Evolutionary conservation across 1,139 yeast species (phyloP), one percentile per base, ranked within the genome.

Genomic region (Hanseniaspora uvarum): DNA sequence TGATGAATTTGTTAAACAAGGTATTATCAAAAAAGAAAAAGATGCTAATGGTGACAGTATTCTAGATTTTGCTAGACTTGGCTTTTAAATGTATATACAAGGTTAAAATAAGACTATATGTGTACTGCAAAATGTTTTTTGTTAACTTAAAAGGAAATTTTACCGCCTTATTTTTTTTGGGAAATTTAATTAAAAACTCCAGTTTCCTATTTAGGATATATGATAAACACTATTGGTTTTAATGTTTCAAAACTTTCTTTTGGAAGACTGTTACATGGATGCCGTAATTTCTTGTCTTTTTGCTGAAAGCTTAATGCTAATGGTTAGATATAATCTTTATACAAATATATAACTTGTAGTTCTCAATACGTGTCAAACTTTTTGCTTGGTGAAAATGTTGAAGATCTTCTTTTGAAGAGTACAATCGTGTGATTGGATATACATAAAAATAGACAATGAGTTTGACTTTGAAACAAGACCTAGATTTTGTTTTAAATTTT

Each of bases 1-100:
- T 65, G 83, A 79, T 45, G 77, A 78, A 55, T 74, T 87, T 60
- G 69, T 78, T 46, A 79, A 78, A 21, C 81, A 81, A 59, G 94
- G 92, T 0, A 71, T 89, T 53, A 72, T 67, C 53, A 70, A 74
- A 58, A 65, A 70, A 23, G 72, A 68, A 18, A 44, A 34, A n/a
- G 46, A 44, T 33, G 38, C 46, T 10, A 68, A 71, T 46, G 81
- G 81, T 23, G 71, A 75, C 59, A 76, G 73, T 60, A 68, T 68
- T 56, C 59, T 70, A 41, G 60, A 63, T 43, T 59, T 60, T 54
- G 64, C 63, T 52, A 37, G 43, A 19, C 40, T 53, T 21, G 52
- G 52, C 23, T 44, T 39, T 34, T 50, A 53, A 53, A 8, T 18
- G 28, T 33, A 39, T 23, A 39, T 39, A 39, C 31, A 11, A 16